Evolutionary conservation across 768 basidiomycete genomes (phyloP).

Genomic region (Melanogaster broomeanus): DNA sequence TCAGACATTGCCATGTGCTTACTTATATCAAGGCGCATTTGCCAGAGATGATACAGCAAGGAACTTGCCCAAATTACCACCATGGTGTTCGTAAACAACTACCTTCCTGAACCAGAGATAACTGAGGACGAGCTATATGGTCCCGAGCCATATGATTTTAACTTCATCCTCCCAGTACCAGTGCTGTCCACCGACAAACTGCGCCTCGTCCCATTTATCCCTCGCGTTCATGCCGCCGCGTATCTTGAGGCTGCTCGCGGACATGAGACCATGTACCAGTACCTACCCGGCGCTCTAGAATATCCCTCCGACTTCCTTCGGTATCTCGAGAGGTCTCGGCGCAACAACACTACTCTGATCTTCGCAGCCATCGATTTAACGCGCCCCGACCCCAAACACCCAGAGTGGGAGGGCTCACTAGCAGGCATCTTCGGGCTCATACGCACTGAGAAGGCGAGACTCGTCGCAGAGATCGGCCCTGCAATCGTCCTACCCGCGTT

Average conservation of each 20-base stretch:
- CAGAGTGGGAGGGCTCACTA: conserved; percentile 30
- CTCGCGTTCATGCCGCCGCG: conserved; percentile 16
- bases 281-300: conserved; percentile 12
- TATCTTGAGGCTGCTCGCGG: conserved; percentile 18
- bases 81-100: conserved; percentile 23
- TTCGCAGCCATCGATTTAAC: conserved; percentile 46
- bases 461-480: conserved; percentile 35
- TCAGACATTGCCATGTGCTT: too few relatives aligned
- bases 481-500: conserved; percentile 37
- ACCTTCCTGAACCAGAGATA: conserved; percentile 8
- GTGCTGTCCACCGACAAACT: conserved; percentile 16
- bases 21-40: neutral
- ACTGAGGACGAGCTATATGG: conserved; percentile 18
- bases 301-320: conserved; percentile 11
- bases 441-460: conserved; percentile 14
- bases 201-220: conserved; percentile 23
- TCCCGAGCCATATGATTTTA: conserved; percentile 30
- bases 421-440: conserved; percentile 40
- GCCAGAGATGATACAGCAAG: too few relatives aligned
- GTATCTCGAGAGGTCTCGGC: conserved; percentile 8
- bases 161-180: conserved; percentile 15
- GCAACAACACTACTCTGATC: conserved; percentile 14
- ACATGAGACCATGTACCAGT: conserved; percentile 18
- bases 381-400: conserved; percentile 25
- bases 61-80: neutral